These are phyloP conservation scores for Macadamia integrifolia DNA, from an alignment of 164 flowering plant species.

Conservation along the genomic window DNA sequence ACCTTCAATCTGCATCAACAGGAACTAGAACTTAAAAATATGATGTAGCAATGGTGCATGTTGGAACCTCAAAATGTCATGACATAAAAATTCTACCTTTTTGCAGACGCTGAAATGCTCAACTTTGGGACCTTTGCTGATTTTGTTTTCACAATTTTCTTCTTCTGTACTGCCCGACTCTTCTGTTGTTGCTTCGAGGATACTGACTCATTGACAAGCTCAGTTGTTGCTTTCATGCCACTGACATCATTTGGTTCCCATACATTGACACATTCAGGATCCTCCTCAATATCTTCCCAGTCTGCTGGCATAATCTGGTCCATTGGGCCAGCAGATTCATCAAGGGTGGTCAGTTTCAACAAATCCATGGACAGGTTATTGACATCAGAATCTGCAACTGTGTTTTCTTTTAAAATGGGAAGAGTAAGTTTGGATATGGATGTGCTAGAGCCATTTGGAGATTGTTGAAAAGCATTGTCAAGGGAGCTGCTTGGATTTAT, in stretches of 20 bases:
- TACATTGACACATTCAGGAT: constrained; percentile 8
- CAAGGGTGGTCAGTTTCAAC: constrained; percentile 12
- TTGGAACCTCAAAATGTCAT: neutral
- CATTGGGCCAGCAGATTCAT: constrained; percentile 21
- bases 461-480: constrained; percentile 11
- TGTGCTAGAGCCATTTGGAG: constrained; percentile 2
- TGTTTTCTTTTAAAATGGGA: constrained; percentile 16
- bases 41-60: neutral
- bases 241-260: constrained; percentile 8
- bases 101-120: constrained; percentile 54
- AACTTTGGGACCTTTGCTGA: constrained; percentile 27
- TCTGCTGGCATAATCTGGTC: constrained; percentile 16
- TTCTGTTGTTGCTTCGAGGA: constrained; percentile 16
- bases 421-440: constrained; percentile 5
- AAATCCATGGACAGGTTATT: constrained; percentile 17
- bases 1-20: constrained; percentile 52
- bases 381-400: constrained; percentile 11
- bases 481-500: constrained; percentile 17
- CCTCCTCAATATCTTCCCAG: constrained; percentile 19
- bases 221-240: constrained; percentile 1
- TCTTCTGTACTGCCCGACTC: constrained; percentile 14
- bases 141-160: constrained; percentile 22
- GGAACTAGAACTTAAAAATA: neutral
- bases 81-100: constrained; percentile 30
- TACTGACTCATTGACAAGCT: constrained; percentile 7